phyloP scores from a whole-genome alignment of 1,284 basidiomycete genomes.

The Trametes hirsuta region DNA sequence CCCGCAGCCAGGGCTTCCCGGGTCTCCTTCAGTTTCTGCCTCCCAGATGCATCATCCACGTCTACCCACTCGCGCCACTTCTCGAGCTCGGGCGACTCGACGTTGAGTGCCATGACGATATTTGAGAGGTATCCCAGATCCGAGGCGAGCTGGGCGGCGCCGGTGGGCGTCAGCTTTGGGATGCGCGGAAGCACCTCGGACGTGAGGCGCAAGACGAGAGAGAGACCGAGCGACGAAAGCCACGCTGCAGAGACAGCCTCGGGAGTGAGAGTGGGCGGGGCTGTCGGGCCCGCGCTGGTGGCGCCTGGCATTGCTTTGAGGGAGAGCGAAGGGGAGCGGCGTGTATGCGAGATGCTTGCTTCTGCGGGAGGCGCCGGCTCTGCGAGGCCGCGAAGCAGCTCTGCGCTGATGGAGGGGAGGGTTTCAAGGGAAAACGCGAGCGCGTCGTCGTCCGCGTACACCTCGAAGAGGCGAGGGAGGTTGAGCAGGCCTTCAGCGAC shows the following conservation, averaged over 20 bases:
- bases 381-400: slow-evolving; percentile 53
- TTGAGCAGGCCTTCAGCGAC: slow-evolving; percentile 94
- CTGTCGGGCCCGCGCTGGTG: slow-evolving; percentile 31
- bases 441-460: slow-evolving; percentile 90
- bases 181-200: slow-evolving; percentile 66
- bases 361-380: slow-evolving; percentile 38
- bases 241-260: slow-evolving; percentile 87
- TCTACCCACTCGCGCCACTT: slow-evolving; percentile 72
- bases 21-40: slow-evolving; percentile 40
- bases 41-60: slow-evolving; percentile 61
- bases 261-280: slow-evolving; percentile 48
- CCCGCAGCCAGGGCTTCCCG: slow-evolving; percentile 10
- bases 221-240: slow-evolving; percentile 87
- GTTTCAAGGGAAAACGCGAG: slow-evolving; percentile 89
- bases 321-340: slow-evolving; percentile 35
- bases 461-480: slow-evolving; percentile 91
- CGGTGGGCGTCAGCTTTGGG: slow-evolving; percentile 58
- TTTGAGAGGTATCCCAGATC: slow-evolving; percentile 91
- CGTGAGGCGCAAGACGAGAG: slow-evolving; percentile 76
- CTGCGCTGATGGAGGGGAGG: slow-evolving; percentile 69
- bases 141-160: slow-evolving; percentile 83
- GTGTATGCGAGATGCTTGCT: slow-evolving; percentile 38
- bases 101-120: slow-evolving; percentile 89
- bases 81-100: slow-evolving; percentile 77
- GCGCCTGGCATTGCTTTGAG: slow-evolving; percentile 36